Evolutionary conservation across 164 flowering plant genomes (phyloP), one percentile per base, ranked within the genome.

Genomic region (Magnolia officinalis): DNA sequence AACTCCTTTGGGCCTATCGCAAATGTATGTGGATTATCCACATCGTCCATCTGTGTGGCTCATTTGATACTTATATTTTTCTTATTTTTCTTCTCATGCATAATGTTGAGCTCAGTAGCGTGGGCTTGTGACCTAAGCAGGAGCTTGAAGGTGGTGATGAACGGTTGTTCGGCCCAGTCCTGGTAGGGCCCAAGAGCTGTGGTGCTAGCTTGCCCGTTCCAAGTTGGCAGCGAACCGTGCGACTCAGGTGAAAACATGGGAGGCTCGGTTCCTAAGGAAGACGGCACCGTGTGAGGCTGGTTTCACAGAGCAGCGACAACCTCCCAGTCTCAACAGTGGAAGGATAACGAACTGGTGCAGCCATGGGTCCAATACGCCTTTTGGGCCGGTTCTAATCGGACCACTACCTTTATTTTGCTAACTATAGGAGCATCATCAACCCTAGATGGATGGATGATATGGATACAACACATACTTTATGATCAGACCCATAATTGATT

Each of bases 261-360:
- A 3, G 5, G 0, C 69, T 1, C 8, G 69, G 69, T 0, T 26
- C 69, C 2, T 66, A 37, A 2, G 14, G 8, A 5, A n/a, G 71
- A 29, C 51, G 71, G 71, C 3, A 68, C 71, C 16, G 71, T 51
- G 50, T 29, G 19, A 29, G 71, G 71, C 76, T 74, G 76, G 76
- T 8, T 74, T 64, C 76, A 74, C 76, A 74, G 76, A 65, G 70
- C 71, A 74, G 76, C 76, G 71, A 21, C 20, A 1, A 64, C 76
- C 19, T 74, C 63, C 76, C 61, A 8, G 63, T 74, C 50, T 74
- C 55, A 61, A 21, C 71, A 50, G 76, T 74, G 76, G 76, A 74
- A 74, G 76, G 76, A 74, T 13, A 20, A 65, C 76, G 71, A 14
- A 51, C 50, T 26, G 65, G 68, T 65, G 68, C 37, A 7, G 68